Percentiles rank a stretch among this genome's conserved stretches.
phyloP scores from a whole-genome alignment of 345 rosid genomes.

The Nasturtium officinale region DNA sequence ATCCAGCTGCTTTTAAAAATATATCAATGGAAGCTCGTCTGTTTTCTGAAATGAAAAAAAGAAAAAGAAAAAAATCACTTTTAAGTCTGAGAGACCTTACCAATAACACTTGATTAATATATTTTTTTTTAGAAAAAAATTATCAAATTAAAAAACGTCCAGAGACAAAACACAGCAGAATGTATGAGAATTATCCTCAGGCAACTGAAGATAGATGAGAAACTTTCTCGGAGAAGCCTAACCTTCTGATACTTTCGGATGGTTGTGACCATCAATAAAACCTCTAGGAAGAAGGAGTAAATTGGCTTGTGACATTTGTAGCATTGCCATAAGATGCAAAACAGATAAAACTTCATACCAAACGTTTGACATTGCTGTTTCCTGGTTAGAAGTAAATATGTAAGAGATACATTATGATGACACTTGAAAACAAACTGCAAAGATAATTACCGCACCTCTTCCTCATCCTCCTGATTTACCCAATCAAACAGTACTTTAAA shows the following conservation, averaged over 20 bases:
- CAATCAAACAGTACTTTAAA: conserved; percentile 83
- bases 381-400: conserved; percentile 57
- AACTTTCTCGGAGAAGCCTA: conserved; percentile 31
- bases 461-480: conserved; percentile 95
- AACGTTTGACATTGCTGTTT: conserved; percentile 79
- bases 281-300: conserved; percentile 90
- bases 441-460: conserved; percentile 59
- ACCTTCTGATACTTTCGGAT: conserved; percentile 96
- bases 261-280: conserved; percentile 68
- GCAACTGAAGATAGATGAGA: conserved; percentile 17
- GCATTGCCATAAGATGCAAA: conserved; percentile 96
- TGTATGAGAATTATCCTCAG: conserved; percentile 5
- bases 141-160: background rate
- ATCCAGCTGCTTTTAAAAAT: conserved; percentile 97
- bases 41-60: conserved; percentile 57
- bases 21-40: conserved; percentile 84
- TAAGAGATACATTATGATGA: conserved; percentile 18
- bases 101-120: background rate
- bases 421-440: conserved; percentile 7
- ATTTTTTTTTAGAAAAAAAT: background rate
- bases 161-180: background rate
- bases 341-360: conserved; percentile 98
- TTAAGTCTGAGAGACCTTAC: conserved; percentile 13
- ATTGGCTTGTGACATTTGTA: conserved; percentile 84
- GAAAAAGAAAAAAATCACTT: background rate